Evolutionary conservation across 2,329 filamentous ascomycete species (phyloP).

Genomic region (Septoria petroselini): DNA sequence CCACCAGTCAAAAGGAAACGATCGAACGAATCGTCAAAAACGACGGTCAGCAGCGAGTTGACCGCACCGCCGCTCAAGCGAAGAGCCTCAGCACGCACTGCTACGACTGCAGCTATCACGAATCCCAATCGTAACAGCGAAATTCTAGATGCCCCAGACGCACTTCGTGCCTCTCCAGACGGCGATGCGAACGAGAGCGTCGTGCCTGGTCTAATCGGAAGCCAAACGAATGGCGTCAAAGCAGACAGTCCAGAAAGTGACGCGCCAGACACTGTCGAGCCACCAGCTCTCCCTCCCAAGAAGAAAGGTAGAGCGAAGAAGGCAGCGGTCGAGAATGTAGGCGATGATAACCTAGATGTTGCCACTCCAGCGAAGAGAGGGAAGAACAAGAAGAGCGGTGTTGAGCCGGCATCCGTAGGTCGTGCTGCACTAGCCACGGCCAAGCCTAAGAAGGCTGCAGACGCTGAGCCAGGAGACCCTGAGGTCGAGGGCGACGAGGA

Average conservation of each 20-base stretch:
- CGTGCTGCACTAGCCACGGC: conserved; percentile 21
- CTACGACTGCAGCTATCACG: conserved; percentile 19
- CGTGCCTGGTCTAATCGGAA: conserved; percentile 30
- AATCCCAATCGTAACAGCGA: conserved; percentile 40
- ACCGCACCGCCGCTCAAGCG: conserved; percentile 17
- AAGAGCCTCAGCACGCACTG: conserved; percentile 18
- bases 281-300: conserved; percentile 19
- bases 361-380: conserved; percentile 22
- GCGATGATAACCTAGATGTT: conserved; percentile 12
- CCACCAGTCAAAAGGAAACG: conserved; percentile 31
- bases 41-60: conserved; percentile 3
- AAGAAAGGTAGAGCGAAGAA: conserved; percentile 24
- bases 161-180: conserved; percentile 46
- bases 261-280: conserved; percentile 35
- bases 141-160: conserved; percentile 43
- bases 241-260: conserved; percentile 39
- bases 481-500: conserved; percentile 55
- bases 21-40: conserved; percentile 16
- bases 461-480: conserved; percentile 43
- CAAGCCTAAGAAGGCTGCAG: conserved; percentile 28
- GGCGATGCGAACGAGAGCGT: conserved; percentile 37
- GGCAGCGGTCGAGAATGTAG: conserved; percentile 8
- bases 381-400: conserved; percentile 20
- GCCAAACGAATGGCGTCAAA: conserved; percentile 18
- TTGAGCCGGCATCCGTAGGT: conserved; percentile 15